phyloP scores from a whole-genome alignment of 148 eudicot species.

The Rhododendron griersonianum region DNA sequence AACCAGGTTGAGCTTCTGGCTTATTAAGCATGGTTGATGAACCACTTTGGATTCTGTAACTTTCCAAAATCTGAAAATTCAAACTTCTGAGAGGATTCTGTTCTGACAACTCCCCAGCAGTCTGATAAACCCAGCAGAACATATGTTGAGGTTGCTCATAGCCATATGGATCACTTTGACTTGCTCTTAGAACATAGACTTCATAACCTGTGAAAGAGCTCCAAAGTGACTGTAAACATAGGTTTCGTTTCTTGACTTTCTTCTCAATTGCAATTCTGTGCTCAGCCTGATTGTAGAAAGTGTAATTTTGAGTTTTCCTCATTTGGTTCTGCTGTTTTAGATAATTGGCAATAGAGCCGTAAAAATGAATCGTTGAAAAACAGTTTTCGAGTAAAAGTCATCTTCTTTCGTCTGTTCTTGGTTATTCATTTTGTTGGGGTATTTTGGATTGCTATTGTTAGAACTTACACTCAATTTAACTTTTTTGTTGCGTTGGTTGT shows the following conservation, averaged over 20 bases:
- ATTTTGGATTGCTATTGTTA: not conserved
- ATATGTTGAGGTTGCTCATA: not conserved
- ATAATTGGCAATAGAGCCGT: not conserved
- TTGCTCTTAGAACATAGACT: not conserved
- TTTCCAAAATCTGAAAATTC: not conserved
- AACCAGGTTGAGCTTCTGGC: slow-evolving; percentile 5
- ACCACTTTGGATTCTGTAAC: not conserved
- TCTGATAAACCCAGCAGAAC: not conserved
- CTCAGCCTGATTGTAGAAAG: not conserved
- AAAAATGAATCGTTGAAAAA: not conserved
- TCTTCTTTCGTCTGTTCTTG: not conserved
- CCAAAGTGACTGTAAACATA: not conserved
- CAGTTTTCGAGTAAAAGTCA: not conserved
- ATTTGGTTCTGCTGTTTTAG: not conserved
- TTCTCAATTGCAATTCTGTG: not conserved
- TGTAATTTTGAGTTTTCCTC: not conserved
- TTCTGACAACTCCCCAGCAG: not conserved
- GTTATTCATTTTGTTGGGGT: not conserved
- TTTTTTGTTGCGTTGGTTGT: slow-evolving; percentile 13
- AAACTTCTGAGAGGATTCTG: not conserved
- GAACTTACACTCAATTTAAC: slow-evolving; percentile 12
- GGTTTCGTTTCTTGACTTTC: not conserved
- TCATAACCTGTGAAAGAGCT: not conserved
- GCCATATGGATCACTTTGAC: not conserved
- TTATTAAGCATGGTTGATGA: not conserved